Conservation (phyloP, 1,139 yeast genomes). For the Yamadazyma siamensis region DNA sequence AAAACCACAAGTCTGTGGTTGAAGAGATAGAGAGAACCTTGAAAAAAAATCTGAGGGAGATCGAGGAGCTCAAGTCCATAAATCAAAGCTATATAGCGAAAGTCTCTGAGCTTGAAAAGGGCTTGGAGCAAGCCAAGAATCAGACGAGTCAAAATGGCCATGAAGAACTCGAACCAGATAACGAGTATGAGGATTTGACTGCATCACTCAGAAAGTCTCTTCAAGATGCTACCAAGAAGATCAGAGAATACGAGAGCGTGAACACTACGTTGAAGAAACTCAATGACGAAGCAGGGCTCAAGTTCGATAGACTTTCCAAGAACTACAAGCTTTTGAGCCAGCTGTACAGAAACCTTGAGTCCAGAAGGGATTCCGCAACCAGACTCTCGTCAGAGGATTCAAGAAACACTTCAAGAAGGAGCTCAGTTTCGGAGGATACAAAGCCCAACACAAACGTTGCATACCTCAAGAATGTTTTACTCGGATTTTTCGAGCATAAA, state of each 20-base stretch:
- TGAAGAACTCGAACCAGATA: constrained; percentile 15
- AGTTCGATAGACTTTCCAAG: constrained; percentile 62
- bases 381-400: not conserved
- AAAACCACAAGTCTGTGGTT: constrained; percentile 52
- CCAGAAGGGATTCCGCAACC: constrained; percentile 8
- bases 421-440: not conserved
- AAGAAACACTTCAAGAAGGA: constrained; percentile 1
- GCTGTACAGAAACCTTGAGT: constrained; percentile 44
- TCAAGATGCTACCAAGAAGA: constrained; percentile 45
- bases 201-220: constrained; percentile 53
- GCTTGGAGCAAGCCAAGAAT: constrained; percentile 16
- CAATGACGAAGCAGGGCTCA: constrained; percentile 65
- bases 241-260: constrained; percentile 54
- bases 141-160: not conserved
- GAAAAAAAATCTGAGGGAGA: constrained; percentile 49
- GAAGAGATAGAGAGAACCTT: constrained; percentile 46
- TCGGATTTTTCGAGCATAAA: constrained; percentile 86
- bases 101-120: constrained; percentile 33
- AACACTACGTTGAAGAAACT: constrained; percentile 58
- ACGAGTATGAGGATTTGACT: constrained; percentile 32
- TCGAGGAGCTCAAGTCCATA: constrained; percentile 41
- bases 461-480: constrained; percentile 79
- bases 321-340: constrained; percentile 60
- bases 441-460: constrained; percentile 45
- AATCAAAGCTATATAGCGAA: constrained; percentile 25